These are phyloP conservation scores for Claviceps lovelessii DNA, from an alignment of 2,329 filamentous ascomycete species.

Conservation along the genomic window DNA sequence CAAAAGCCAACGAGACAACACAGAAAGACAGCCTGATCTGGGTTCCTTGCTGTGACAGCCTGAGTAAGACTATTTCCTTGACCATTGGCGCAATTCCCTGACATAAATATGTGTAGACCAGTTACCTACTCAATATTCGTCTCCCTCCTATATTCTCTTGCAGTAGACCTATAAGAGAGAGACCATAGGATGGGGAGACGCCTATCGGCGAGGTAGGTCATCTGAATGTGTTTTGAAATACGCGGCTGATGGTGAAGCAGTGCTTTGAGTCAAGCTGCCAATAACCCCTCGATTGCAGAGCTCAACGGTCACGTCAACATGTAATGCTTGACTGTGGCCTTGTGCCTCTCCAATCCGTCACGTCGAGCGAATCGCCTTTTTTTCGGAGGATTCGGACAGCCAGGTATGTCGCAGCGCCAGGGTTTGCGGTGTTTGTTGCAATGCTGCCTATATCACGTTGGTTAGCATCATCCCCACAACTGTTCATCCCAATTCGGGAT, in stretches of 20 bases:
- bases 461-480: conserved; percentile 1
- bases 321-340: conserved; percentile 25
- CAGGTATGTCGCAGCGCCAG: conserved; percentile 24
- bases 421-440: conserved; percentile 29
- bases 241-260: not conserved
- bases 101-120: not conserved
- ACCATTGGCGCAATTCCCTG: not conserved
- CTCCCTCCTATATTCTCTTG: not conserved
- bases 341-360: conserved; percentile 28
- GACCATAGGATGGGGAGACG: not conserved
- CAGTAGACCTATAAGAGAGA: not conserved
- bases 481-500: not conserved
- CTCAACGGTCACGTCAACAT: conserved; percentile 12
- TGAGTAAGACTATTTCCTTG: not conserved
- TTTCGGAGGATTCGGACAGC: conserved; percentile 27
- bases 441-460: conserved; percentile 20
- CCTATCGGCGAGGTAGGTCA: not conserved
- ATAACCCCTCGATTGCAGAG: not conserved
- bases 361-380: conserved; percentile 28
- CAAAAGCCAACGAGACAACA: not conserved
- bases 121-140: not conserved
- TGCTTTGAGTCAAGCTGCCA: not conserved
- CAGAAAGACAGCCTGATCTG: not conserved
- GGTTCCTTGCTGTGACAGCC: not conserved
- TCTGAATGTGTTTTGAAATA: not conserved